Percentiles rank a stretch among this genome's conserved stretches.
These are phyloP conservation scores for Carex scoparia DNA, from an alignment of 176 grass and related monocot species.

Conservation along the genomic window DNA sequence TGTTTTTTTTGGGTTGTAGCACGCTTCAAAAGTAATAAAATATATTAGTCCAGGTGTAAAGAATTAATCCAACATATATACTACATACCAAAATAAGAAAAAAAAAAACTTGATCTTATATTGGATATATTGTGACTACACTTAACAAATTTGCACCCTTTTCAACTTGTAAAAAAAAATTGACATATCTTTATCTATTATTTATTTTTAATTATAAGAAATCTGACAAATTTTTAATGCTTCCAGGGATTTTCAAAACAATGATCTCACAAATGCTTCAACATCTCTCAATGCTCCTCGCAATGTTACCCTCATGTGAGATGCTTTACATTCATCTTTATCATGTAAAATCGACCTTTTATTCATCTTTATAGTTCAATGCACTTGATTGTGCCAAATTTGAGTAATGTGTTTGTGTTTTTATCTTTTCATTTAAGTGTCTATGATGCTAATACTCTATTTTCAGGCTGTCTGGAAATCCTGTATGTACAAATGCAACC, in stretches of 20 bases:
- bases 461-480: slow-evolving; percentile 81
- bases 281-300: slow-evolving; percentile 46
- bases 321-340: slow-evolving; percentile 11
- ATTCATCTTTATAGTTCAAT: slow-evolving; percentile 1
- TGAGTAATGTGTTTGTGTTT: not conserved
- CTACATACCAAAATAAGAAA: no score
- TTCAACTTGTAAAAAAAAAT: not conserved
- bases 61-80: no score
- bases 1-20: no score
- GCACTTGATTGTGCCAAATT: slow-evolving; percentile 1
- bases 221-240: slow-evolving; percentile 24
- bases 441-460: slow-evolving; percentile 19
- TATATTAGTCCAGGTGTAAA: no score
- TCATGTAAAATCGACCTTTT: not conserved
- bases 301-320: slow-evolving; percentile 87
- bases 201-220: slow-evolving; percentile 1
- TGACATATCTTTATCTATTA: not conserved
- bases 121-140: no score
- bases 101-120: no score
- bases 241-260: slow-evolving; percentile 80
- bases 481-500: slow-evolving; percentile 44
- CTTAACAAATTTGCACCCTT: no score
- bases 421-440: not conserved
- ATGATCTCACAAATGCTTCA: slow-evolving; percentile 56
- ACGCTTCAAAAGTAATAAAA: no score